These are phyloP conservation scores for Radiomyces spectabilis DNA, from an alignment of 192 early-diverging fungal genomes.

Conservation along the genomic window DNA sequence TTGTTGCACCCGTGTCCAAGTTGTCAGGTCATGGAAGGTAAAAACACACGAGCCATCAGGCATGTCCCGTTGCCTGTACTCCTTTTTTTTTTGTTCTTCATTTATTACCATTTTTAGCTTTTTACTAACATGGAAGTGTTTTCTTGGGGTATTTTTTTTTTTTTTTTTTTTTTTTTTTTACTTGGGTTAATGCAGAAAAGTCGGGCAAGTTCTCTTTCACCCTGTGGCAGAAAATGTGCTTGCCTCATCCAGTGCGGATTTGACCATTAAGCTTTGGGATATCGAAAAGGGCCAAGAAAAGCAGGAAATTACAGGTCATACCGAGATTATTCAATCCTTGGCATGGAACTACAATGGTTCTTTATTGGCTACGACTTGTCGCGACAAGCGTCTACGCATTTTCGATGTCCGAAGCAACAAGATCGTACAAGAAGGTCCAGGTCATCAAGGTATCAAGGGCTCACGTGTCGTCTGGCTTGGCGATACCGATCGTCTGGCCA, in stretches of 20 bases:
- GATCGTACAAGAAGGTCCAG: constrained; percentile 65
- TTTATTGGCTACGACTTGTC: constrained; percentile 82
- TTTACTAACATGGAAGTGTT: no score
- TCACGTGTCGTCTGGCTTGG: constrained; percentile 91
- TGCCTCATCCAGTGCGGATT: constrained; percentile 81
- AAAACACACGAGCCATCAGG: constrained; percentile 11
- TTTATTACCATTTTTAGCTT: no score
- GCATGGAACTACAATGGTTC: constrained; percentile 85
- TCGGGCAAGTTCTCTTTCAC: constrained; percentile 98
- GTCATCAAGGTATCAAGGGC: constrained; percentile 97
- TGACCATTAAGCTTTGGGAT: constrained; percentile 92
- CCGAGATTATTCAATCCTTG: constrained; percentile 88
- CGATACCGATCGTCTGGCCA: constrained; percentile 66
- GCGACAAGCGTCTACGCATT: constrained; percentile 93
- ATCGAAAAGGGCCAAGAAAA: constrained; percentile 73
- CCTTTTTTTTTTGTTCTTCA: neutral
- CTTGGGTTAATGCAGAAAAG: constrained; percentile 64
- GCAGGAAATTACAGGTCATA: constrained; percentile 76
- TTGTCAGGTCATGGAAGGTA: constrained; percentile 78
- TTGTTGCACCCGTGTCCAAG: constrained; percentile 71
- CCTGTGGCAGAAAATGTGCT: constrained; percentile 93
- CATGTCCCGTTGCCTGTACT: no score
- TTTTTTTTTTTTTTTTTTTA: neutral
- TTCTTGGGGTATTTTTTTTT: neutral
- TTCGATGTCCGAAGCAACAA: constrained; percentile 88